Conservation (phyloP, 352 stramenopile species). For the Phytophthora uliginosa region DNA sequence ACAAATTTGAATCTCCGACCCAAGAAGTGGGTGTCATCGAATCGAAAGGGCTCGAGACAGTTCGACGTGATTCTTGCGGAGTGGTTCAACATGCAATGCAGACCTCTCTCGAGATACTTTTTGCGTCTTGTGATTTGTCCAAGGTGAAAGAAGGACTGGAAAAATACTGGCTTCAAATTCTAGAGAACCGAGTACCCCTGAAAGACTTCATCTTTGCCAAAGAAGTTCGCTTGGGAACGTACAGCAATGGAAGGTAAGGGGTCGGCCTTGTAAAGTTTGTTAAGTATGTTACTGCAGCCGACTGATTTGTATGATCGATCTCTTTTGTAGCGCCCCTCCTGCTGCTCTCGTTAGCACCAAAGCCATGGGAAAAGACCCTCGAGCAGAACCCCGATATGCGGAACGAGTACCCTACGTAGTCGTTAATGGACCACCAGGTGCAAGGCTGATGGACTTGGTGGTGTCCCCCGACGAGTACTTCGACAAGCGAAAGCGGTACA, state of each 20-base stretch:
- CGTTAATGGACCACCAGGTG: slow-evolving; percentile 86
- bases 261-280: neutral
- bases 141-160: slow-evolving; percentile 72
- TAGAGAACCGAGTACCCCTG: slow-evolving; percentile 71
- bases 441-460: slow-evolving; percentile 93
- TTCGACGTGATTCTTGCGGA: slow-evolving; percentile 94
- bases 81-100: slow-evolving; percentile 87
- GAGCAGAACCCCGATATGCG: slow-evolving; percentile 83
- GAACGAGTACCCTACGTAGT: slow-evolving; percentile 94
- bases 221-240: slow-evolving; percentile 89
- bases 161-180: slow-evolving; percentile 74
- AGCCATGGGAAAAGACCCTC: slow-evolving; percentile 81
- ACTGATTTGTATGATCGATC: neutral
- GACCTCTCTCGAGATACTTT: slow-evolving; percentile 68
- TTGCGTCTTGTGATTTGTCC: slow-evolving; percentile 78
- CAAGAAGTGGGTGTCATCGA: slow-evolving; percentile 77
- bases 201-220: slow-evolving; percentile 89
- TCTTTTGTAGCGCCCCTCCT: slow-evolving; percentile 67
- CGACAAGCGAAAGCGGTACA: slow-evolving; percentile 48
- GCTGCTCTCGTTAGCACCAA: slow-evolving; percentile 85
- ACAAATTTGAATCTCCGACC: slow-evolving; percentile 80
- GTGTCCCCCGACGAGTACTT: slow-evolving; percentile 83
- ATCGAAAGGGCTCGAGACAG: slow-evolving; percentile 95
- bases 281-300: neutral
- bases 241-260: slow-evolving; percentile 61